phyloP scores from a whole-genome alignment of 2,329 filamentous ascomycete genomes.

The Neodidymelliopsis sp. region DNA sequence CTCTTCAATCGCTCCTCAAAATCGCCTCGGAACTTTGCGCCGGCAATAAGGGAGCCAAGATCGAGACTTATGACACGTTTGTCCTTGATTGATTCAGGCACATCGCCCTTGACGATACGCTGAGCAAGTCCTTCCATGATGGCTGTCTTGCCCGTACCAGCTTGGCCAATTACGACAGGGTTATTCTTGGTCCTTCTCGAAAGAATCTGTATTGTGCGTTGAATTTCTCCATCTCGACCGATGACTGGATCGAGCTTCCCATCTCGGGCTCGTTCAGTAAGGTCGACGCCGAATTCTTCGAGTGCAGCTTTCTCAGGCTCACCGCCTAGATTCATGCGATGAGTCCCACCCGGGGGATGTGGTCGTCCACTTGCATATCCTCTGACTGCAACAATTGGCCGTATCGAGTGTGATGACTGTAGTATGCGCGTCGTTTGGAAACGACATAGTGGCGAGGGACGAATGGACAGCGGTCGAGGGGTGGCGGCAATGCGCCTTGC shows the following conservation, averaged over 20 bases:
- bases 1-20: constrained; percentile 94
- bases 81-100: constrained; percentile 94
- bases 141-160: constrained; percentile 93
- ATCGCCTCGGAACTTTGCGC: constrained; percentile 93
- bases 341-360: constrained; percentile 88
- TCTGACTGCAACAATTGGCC: constrained; percentile 56
- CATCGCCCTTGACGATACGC: constrained; percentile 88
- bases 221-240: constrained; percentile 88
- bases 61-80: constrained; percentile 90
- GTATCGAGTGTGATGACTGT: constrained; percentile 25
- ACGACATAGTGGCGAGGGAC: constrained; percentile 30
- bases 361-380: constrained; percentile 68
- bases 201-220: constrained; percentile 91
- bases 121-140: constrained; percentile 90
- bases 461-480: constrained; percentile 24
- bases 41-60: constrained; percentile 90
- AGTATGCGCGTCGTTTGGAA: constrained; percentile 28
- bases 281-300: constrained; percentile 89
- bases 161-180: constrained; percentile 89
- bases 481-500: constrained; percentile 43
- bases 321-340: constrained; percentile 87
- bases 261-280: constrained; percentile 82
- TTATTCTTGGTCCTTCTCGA: constrained; percentile 96
- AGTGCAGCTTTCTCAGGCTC: constrained; percentile 83
- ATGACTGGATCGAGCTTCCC: constrained; percentile 97